Base-by-base conservation (phyloP, 495 filamentous ascomycete species). In the Elasticomyces elasticus region DNA sequence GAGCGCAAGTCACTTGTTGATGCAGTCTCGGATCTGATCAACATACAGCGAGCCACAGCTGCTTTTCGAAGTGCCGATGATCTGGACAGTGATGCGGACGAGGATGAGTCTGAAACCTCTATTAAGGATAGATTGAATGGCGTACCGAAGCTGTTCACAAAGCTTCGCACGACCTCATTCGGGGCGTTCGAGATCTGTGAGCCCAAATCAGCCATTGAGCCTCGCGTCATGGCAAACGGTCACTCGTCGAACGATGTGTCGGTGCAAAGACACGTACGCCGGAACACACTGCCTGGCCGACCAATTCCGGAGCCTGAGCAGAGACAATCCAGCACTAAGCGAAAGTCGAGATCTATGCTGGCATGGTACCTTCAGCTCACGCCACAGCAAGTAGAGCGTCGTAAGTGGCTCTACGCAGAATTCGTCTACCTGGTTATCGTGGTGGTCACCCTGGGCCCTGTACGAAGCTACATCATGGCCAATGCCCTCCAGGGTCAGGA, bases 351-450 rank as follows among this genome's bases (percentile, higher is more conserved):
- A 62, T 85, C 83, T 1, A 79, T 74, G 13, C 66, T 86, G n/a
- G 77, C 82, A 15, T 79, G 84, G 1, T 89, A 87, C 66, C 79
- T 90, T 55, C 83, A 84, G 0, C 74, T 97, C 41, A 96, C 92
- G 1, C 78, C 84, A 38, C 66, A 77, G 12, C 86, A 96, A 67
- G 88, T 89, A 5, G 72, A 73, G 24, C 56, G 79, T 24, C 75
- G 92, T 25, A 92, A 88, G 66, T 92, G 87, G 84, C 52, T 84
- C 0, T 95, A 95, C 63, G 86, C 94, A 3, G 62, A 69, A 0
- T 91, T 85, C 56, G 82, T 90, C 15, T 95, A 95, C 65, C 40
- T 72, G 4, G 76, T 78, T 31, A 78, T 88, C 12, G 11, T 82
- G 13, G 60, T 63, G 2, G 76, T 87, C 50, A 79, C 89, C 51